A percentile compares a stretch with the other conserved stretches of the same genome.
These are phyloP conservation scores for Fusarium sp. DNA, from an alignment of 2,329 filamentous ascomycete genomes.

Conservation along the genomic window DNA sequence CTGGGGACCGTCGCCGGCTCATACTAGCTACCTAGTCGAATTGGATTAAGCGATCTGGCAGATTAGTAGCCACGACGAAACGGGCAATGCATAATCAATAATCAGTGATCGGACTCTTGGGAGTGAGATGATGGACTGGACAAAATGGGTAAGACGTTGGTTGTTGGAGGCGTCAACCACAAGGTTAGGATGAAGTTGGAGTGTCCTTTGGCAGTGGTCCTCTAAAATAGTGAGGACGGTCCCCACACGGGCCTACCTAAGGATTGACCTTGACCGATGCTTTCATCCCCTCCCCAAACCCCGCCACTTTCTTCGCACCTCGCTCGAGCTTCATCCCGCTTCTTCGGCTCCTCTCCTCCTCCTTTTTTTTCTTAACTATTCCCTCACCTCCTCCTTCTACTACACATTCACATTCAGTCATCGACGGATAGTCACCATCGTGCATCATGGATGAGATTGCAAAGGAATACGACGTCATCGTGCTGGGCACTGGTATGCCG, in stretches of 20 bases:
- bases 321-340: conserved; percentile 41
- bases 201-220: not conserved
- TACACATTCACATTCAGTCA: conserved; percentile 8
- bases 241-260: conserved; percentile 35
- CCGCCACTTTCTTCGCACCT: conserved; percentile 46
- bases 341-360: conserved; percentile 27
- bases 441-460: conserved; percentile 94
- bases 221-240: conserved; percentile 10
- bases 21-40: not conserved
- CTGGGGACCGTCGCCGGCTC: conserved; percentile 13
- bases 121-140: conserved; percentile 30
- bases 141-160: conserved; percentile 32
- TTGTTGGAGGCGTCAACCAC: conserved; percentile 12
- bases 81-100: not conserved
- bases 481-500: conserved; percentile 91
- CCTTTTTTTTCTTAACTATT: conserved; percentile 6
- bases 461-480: conserved; percentile 98
- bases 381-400: not conserved
- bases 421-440: conserved; percentile 22
- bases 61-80: not conserved
- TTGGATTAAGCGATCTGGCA: not conserved
- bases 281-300: conserved; percentile 40
- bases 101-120: not conserved
- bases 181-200: not conserved
- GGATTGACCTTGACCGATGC: conserved; percentile 37